These are phyloP conservation scores for Liriodendron chinense DNA, from an alignment of 164 flowering plant genomes.

Conservation along the genomic window DNA sequence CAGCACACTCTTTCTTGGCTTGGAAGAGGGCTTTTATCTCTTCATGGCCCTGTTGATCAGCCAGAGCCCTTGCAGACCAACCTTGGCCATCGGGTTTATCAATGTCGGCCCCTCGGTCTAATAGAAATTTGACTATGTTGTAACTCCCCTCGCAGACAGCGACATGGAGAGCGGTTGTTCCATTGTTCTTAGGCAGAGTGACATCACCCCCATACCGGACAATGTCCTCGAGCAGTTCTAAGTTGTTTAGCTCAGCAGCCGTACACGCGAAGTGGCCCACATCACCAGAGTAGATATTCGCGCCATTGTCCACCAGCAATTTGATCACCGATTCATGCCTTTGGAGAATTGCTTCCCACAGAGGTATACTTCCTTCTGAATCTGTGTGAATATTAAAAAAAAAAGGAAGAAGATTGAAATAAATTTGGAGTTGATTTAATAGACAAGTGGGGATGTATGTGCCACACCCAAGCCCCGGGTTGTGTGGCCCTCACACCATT, in stretches of 20 bases:
- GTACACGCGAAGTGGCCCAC: slow-evolving; percentile 68
- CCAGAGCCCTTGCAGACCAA: slow-evolving; percentile 76
- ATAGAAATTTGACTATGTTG: slow-evolving; percentile 55
- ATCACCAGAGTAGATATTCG: slow-evolving; percentile 45
- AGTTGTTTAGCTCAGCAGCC: slow-evolving; percentile 64
- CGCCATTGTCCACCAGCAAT: slow-evolving; percentile 53
- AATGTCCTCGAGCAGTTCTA: slow-evolving; percentile 51
- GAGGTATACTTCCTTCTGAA: slow-evolving; percentile 66
- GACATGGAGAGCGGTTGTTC: slow-evolving; percentile 70
- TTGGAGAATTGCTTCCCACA: slow-evolving; percentile 81
- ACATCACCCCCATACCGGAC: slow-evolving; percentile 53
- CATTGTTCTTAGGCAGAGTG: slow-evolving; percentile 39
- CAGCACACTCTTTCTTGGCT: slow-evolving; percentile 22
- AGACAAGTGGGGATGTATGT: too few species aligned
- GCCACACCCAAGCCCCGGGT: too few species aligned
- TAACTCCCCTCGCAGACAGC: slow-evolving; percentile 77
- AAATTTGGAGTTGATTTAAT: not conserved
- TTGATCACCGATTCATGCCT: slow-evolving; percentile 45
- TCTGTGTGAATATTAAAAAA: slow-evolving; percentile 34
- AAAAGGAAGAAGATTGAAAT: not conserved
- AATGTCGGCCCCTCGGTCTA: slow-evolving; percentile 56
- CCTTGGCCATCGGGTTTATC: slow-evolving; percentile 58
- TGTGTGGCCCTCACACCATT: too few species aligned
- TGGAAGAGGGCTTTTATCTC: slow-evolving; percentile 58
- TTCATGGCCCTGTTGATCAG: slow-evolving; percentile 86